These are phyloP conservation scores for Thraustochytrium sp. DNA, from an alignment of 352 stramenopile genomes.

Conservation along the genomic window DNA sequence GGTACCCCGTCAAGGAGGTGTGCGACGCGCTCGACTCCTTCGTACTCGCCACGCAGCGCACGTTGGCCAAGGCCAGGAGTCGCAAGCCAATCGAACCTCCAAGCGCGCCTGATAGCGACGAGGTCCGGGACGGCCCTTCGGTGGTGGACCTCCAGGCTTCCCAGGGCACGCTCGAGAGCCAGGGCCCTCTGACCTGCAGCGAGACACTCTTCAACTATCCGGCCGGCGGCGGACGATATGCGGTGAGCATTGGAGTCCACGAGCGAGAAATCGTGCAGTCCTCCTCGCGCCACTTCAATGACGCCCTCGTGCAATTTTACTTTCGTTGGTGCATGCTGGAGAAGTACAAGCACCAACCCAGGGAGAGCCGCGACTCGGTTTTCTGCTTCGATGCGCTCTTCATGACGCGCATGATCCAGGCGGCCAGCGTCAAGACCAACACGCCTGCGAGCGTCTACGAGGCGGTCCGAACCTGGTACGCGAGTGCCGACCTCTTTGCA, in stretches of 20 bases:
- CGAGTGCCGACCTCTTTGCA: background rate
- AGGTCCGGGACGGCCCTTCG: background rate
- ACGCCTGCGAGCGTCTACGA: background rate
- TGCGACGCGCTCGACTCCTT: background rate
- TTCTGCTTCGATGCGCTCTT: background rate
- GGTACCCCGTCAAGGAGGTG: background rate
- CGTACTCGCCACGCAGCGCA: background rate
- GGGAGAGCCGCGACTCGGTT: background rate
- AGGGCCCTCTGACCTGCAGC: background rate
- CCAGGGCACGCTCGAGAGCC: background rate
- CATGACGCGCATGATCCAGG: background rate
- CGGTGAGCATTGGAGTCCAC: background rate
- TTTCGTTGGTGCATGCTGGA: conserved; percentile 6
- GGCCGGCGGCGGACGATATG: background rate
- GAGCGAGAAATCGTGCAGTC: background rate
- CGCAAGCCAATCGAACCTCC: background rate
- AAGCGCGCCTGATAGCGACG: background rate
- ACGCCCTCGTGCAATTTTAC: background rate
- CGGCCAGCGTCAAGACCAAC: background rate
- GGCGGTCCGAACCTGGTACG: background rate
- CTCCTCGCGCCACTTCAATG: background rate
- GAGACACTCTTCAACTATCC: background rate
- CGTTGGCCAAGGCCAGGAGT: no score
- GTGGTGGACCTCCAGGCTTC: background rate
- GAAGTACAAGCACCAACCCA: background rate